Evolutionary conservation across 805 yeast species (phyloP).

Genomic region (Ogataea paraovalis): DNA sequence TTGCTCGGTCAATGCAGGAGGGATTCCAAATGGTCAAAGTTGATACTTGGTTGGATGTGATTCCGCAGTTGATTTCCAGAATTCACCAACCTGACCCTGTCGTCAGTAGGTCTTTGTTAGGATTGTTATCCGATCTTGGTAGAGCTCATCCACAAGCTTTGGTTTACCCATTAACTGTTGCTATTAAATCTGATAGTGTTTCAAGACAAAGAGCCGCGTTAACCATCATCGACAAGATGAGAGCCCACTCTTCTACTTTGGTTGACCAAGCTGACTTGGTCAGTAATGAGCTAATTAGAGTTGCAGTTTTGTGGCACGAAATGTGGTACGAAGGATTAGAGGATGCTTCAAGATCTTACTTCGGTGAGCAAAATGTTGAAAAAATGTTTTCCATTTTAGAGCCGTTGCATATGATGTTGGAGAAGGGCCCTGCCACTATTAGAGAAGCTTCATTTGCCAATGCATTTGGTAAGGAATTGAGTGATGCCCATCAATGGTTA

Average conservation of each 20-base stretch:
- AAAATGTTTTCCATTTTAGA: conserved; percentile 90
- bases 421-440: conserved; percentile 85
- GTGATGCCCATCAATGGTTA: conserved; percentile 93
- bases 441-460: conserved; percentile 90
- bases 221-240: conserved; percentile 87
- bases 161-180: conserved; percentile 92
- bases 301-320: conserved; percentile 96
- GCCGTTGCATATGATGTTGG: conserved; percentile 81
- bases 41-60: conserved; percentile 92
- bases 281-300: conserved; percentile 89
- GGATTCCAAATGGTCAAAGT: conserved; percentile 87
- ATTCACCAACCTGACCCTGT: conserved; percentile 91
- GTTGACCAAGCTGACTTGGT: conserved; percentile 93
- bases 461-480: conserved; percentile 88
- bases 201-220: conserved; percentile 89
- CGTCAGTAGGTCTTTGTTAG: conserved; percentile 76
- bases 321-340: conserved; percentile 97
- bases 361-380: conserved; percentile 91
- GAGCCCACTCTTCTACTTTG: conserved; percentile 75
- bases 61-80: conserved; percentile 93
- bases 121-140: conserved; percentile 81
- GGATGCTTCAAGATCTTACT: conserved; percentile 90
- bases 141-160: conserved; percentile 96
- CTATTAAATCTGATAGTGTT: conserved; percentile 88
- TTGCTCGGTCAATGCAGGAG: conserved; percentile 83